Evolutionary conservation across 1,139 yeast species (phyloP).

Genomic region (Candida sanyaensis): DNA sequence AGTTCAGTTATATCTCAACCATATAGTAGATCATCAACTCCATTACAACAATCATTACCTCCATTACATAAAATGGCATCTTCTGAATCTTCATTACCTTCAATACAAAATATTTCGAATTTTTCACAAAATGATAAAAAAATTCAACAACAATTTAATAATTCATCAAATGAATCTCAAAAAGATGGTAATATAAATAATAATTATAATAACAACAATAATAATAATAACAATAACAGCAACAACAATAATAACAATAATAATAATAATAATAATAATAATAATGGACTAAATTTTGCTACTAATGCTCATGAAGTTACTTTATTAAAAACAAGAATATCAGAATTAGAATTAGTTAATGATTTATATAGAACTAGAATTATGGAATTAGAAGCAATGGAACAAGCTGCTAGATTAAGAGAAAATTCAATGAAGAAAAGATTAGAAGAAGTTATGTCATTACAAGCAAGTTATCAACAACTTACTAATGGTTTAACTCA

Average conservation of each 20-base stretch:
- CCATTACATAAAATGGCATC: constrained; percentile 31
- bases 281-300: constrained; percentile 13
- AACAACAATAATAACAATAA: constrained; percentile 16
- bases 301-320: constrained; percentile 44
- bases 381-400: constrained; percentile 75
- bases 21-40: constrained; percentile 12
- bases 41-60: constrained; percentile 27
- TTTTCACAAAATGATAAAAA: constrained; percentile 2
- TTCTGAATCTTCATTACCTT: constrained; percentile 10
- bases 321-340: constrained; percentile 68
- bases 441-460: constrained; percentile 44
- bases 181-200: constrained; percentile 10
- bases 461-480: constrained; percentile 15
- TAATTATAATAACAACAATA: constrained; percentile 15
- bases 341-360: constrained; percentile 88
- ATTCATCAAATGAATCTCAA: constrained; percentile 4
- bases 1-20: background rate
- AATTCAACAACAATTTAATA: constrained; percentile 9
- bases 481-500: background rate
- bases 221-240: constrained; percentile 17
- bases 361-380: constrained; percentile 83
- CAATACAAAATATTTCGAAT: constrained; percentile 7
- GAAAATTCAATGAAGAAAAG: constrained; percentile 51
- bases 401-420: constrained; percentile 56
- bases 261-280: constrained; percentile 17